Base-by-base conservation (phyloP, 805 yeast genomes). In the Wickerhamomyces xylosicus region DNA sequence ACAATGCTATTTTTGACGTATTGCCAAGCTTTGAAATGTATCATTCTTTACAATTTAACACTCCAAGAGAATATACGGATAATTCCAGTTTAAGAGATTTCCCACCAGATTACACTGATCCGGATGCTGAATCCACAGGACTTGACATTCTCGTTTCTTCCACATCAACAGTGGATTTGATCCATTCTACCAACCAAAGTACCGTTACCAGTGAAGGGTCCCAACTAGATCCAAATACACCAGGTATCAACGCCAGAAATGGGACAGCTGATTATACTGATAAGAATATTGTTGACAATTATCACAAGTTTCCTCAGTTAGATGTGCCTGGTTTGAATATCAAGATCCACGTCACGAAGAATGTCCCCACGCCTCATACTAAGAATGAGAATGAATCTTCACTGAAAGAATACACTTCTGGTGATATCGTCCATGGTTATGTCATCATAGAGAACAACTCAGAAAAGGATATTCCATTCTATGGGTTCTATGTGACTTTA, bases 11-110 rank as follows among this genome's bases (percentile, higher is more conserved):
- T 11, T 62, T 74, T 37, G 85, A 79, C 47, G 71, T 79, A 2
- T 54, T 79, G 28, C 87, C 85, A 0, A 76, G 85, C 0, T 79
- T 78, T 49, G 82, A 78, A 44, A 74, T 79, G 78, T 77, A 75
- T 49, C 77, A 74, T 47, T 68, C 62, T 2, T 37, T 64, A 33
- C 65, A 63, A 37, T 50, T 59, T 36, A 71, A 48, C 57, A 69
- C 49, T 46, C 69, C 59, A 44, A 65, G 50, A 39, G 75, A 53
- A 51, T 69, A 52, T 29, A 50, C 52, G 2, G 49, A 40, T 15
- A 15, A 31, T 14, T 5, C 25, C 59, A 3, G 58, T 52, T 37
- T 41, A 43, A 28, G 54, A 48, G 62, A 55, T 29, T 48, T 49
- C 19, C 67, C 67, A 2, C 67, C 67, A 11, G 52, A 46, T 14